Conservation (phyloP, 176 grass and related monocot genomes). For the Ananas comosus region DNA sequence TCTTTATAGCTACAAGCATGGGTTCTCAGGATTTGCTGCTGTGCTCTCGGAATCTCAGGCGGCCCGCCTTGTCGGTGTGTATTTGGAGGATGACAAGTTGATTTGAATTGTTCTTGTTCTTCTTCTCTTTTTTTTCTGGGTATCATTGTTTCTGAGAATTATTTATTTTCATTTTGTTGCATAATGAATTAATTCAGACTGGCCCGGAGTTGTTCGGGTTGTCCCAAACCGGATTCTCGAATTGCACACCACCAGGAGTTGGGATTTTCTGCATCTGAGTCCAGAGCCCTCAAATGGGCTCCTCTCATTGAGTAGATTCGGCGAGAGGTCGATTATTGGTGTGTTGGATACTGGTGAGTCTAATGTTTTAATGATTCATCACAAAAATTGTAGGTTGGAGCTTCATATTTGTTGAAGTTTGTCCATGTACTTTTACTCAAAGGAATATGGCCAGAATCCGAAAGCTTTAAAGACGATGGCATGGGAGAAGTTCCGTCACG, state of each 20-base stretch:
- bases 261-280: conserved; percentile 79
- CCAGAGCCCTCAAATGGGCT: conserved; percentile 27
- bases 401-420: conserved; percentile 2
- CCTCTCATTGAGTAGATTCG: conserved; percentile 48
- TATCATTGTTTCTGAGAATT: background rate
- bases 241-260: conserved; percentile 90
- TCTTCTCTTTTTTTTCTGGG: background rate
- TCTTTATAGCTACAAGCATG: conserved; percentile 87
- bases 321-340: conserved; percentile 74
- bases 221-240: conserved; percentile 68
- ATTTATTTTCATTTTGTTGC: background rate
- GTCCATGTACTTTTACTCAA: conserved; percentile 8
- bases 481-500: conserved; percentile 52
- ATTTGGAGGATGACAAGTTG: conserved; percentile 1
- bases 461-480: conserved; percentile 67
- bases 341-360: conserved; percentile 77
- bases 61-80: conserved; percentile 42
- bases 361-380: background rate
- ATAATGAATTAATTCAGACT: conserved; percentile 34
- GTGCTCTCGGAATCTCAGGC: conserved; percentile 56
- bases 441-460: conserved; percentile 97
- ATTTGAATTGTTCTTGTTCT: background rate
- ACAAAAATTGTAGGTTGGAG: background rate
- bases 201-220: conserved; percentile 66
- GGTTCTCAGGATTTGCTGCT: conserved; percentile 95